These are phyloP conservation scores for Colletotrichum sp. DNA, from an alignment of 2,329 filamentous ascomycete genomes.

Conservation along the genomic window DNA sequence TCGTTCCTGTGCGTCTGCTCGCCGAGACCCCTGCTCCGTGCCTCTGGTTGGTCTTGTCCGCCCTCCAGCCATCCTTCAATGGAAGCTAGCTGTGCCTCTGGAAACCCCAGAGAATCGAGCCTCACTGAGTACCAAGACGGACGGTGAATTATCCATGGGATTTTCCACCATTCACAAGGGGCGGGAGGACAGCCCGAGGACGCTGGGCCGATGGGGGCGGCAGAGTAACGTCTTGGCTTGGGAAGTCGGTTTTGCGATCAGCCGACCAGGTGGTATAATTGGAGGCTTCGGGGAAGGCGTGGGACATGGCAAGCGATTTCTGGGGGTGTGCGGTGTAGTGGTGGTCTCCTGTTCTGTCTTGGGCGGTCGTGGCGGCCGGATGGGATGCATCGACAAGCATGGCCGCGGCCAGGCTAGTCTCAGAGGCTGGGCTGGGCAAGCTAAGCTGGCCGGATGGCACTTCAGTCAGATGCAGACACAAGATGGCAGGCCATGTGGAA, in stretches of 20 bases:
- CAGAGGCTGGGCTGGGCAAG: background rate
- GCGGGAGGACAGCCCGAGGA: background rate
- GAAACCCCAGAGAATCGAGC: slow-evolving; percentile 15
- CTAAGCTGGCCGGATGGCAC: background rate
- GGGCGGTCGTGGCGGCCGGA: background rate
- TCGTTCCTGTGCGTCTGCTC: slow-evolving; percentile 6
- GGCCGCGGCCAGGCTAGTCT: background rate
- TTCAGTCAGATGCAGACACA: background rate
- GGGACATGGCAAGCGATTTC: slow-evolving; percentile 3
- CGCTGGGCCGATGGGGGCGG: slow-evolving; percentile 10
- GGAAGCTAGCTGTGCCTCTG: slow-evolving; percentile 2
- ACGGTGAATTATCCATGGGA: slow-evolving; percentile 20
- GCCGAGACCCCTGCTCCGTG: background rate
- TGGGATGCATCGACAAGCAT: slow-evolving; percentile 8
- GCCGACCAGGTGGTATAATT: slow-evolving; percentile 6
- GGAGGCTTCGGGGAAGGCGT: slow-evolving; percentile 7
- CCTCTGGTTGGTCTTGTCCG: background rate
- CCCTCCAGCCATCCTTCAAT: background rate
- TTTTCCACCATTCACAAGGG: slow-evolving; percentile 23
- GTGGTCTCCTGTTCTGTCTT: background rate
- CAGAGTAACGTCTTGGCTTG: slow-evolving; percentile 11
- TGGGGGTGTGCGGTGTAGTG: background rate
- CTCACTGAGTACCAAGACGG: slow-evolving; percentile 22
- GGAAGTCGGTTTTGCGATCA: slow-evolving; percentile 6
- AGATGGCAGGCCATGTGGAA: background rate